Conservation (phyloP, 441 rosid species). For the Gossypium lobatum region DNA sequence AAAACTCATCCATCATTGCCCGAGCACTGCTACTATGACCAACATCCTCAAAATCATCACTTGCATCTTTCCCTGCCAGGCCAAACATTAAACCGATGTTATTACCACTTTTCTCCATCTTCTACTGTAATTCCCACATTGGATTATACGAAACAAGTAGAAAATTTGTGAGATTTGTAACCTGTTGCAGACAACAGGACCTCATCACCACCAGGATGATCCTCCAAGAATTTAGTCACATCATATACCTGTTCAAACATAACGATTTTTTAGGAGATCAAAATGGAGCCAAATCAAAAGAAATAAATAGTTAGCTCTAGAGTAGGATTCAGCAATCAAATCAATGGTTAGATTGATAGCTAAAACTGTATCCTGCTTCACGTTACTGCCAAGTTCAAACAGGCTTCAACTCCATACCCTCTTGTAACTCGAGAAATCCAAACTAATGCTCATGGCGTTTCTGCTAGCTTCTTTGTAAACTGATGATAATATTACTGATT, state of each 20-base stretch:
- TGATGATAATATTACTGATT: background rate
- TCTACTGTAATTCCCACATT: background rate
- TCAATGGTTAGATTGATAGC: background rate
- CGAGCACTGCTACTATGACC: slow-evolving; percentile 82
- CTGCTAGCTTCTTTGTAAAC: background rate
- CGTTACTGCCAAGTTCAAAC: background rate
- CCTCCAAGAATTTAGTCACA: slow-evolving; percentile 92
- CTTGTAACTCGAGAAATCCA: background rate
- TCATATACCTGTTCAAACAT: slow-evolving; percentile 55
- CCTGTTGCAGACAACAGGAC: slow-evolving; percentile 85
- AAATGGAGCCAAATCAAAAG: background rate
- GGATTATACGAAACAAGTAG: background rate
- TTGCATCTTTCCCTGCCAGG: slow-evolving; percentile 75
- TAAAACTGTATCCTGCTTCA: background rate
- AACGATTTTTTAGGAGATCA: background rate
- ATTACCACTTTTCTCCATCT: background rate
- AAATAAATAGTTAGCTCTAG: background rate
- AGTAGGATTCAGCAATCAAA: background rate
- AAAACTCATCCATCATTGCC: slow-evolving; percentile 79
- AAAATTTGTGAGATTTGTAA: slow-evolving; percentile 9
- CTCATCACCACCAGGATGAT: slow-evolving; percentile 97
- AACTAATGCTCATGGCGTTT: background rate
- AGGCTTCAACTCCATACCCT: background rate
- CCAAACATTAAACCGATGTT: background rate
- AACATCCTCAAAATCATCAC: slow-evolving; percentile 88